phyloP scores from a whole-genome alignment of 2,329 filamentous ascomycete genomes.

The Raffaelea arxii region DNA sequence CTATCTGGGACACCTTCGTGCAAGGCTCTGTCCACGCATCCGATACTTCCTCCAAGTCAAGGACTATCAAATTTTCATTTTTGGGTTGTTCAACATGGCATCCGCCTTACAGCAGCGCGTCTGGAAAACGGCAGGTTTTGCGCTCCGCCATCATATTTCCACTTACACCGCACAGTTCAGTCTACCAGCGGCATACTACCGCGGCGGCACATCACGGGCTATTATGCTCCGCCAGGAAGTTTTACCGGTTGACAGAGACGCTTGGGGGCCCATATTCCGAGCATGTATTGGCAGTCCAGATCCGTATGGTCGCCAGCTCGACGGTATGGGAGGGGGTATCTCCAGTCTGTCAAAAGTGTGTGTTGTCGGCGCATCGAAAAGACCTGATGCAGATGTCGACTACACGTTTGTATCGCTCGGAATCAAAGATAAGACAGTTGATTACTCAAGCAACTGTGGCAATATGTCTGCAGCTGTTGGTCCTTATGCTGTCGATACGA shows the following conservation, averaged over 20 bases:
- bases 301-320: constrained; percentile 49
- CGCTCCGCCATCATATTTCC: no score
- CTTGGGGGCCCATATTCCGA: constrained; percentile 46
- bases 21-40: no score
- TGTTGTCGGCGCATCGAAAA: constrained; percentile 44
- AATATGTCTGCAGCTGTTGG: constrained; percentile 63
- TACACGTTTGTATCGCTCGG: constrained; percentile 65
- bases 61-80: no score
- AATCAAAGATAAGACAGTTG: constrained; percentile 49
- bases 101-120: no score
- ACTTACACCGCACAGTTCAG: not conserved
- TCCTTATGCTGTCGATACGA: constrained; percentile 38
- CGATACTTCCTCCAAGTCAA: no score
- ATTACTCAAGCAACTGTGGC: constrained; percentile 64
- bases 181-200: constrained; percentile 39
- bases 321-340: constrained; percentile 61
- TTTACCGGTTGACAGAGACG: constrained; percentile 33
- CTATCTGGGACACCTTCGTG: no score
- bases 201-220: constrained; percentile 61
- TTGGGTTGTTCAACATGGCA: no score
- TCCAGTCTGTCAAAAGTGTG: constrained; percentile 64
- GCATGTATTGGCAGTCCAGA: constrained; percentile 54
- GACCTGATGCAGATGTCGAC: constrained; percentile 47
- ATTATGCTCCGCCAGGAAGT: constrained; percentile 47
- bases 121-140: no score